Evolutionary conservation across 345 rosid species (phyloP), one percentile per base, ranked within the genome.

Genomic region (Citrus maxima): DNA sequence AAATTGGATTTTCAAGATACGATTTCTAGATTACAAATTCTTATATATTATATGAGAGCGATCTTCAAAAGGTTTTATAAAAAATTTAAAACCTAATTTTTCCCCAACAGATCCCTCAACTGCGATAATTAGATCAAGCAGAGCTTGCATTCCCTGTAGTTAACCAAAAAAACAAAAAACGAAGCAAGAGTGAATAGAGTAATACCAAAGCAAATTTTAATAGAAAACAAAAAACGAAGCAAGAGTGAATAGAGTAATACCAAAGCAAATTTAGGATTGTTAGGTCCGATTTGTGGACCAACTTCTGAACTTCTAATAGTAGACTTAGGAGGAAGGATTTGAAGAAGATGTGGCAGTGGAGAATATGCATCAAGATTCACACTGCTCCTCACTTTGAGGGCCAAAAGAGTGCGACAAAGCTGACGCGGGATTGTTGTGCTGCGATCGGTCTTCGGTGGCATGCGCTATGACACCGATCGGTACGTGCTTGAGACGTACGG

Each of bases 371-470:
- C 88, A 74, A 96, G 73, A 76, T 90, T 82, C 67, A 94, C 87
- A 30, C 77, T 51, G 75, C 86, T 94, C 86, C 98, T 92, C 72
- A 96, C 98, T 89, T 86, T 94, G 32, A 92, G 86, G 74, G 98
- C 98, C 58, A 96, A 82, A 6, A 84, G 93, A 30, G 92, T 78
- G 55, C 99, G 81, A 76, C 22, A 96, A 77, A 55, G 99, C 98
- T 19, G 97, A 89, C 38, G 94, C 89, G 0, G 98, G 95, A 68
- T 96, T 96, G 90, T 72, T 94, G 80, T 96, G 97, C 89, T 94
- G 98, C 1, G 98, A 96, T 30, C 99, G 91, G 62, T 96, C 97
- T 79, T 96, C 99, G 1, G 81, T 91, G 28, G 96, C 96, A 86
- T 91, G 98, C 70, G 98, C 89, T n/a, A 89, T 84, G 64, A 96